Evolutionary conservation across 768 basidiomycete species (phyloP).

Genomic region (Exsudoporus frostii): DNA sequence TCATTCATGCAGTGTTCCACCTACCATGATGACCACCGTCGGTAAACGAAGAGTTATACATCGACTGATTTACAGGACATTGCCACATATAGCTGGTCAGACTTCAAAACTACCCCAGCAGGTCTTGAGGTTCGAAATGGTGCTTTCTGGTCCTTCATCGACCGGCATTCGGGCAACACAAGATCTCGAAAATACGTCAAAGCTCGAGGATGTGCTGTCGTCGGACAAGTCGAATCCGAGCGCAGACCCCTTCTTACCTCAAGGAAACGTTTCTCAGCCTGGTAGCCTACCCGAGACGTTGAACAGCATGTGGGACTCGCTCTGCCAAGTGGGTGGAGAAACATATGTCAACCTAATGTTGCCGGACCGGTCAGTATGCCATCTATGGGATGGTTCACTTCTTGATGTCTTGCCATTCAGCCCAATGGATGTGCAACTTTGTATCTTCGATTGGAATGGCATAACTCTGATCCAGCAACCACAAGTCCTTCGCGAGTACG

Average conservation of each 20-base stretch:
- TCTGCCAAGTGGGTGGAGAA: constrained; percentile 38
- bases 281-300: neutral
- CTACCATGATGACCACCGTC: constrained; percentile 31
- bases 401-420: constrained; percentile 30
- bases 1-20: constrained; percentile 36
- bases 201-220: neutral
- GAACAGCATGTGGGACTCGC: constrained; percentile 4
- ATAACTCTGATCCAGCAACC: constrained; percentile 38
- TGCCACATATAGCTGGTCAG: constrained; percentile 18
- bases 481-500: constrained; percentile 40
- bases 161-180: neutral
- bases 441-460: constrained; percentile 33
- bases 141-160: constrained; percentile 13
- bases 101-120: constrained; percentile 10
- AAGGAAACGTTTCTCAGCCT: neutral
- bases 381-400: neutral
- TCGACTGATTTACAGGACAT: constrained; percentile 47
- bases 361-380: constrained; percentile 48
- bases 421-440: constrained; percentile 56
- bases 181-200: neutral
- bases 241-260: neutral
- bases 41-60: constrained; percentile 37
- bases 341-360: constrained; percentile 48
- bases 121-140: constrained; percentile 41
- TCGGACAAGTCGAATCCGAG: neutral